Conservation (phyloP, 1,139 yeast genomes). For the Candida sp. region DNA sequence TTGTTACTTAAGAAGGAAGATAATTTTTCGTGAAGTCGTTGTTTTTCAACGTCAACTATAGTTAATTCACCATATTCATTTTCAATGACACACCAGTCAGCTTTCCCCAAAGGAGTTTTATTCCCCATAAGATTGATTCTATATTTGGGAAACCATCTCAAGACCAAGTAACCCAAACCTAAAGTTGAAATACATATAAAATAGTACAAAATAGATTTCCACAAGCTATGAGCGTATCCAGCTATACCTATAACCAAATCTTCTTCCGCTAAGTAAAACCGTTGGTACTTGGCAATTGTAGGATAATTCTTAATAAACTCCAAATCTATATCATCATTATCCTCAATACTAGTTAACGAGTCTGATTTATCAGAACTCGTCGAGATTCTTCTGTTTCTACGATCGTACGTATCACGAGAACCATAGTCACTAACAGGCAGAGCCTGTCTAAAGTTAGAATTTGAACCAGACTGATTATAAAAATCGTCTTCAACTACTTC, state of each 20-base stretch:
- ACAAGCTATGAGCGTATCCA: conserved; percentile 62
- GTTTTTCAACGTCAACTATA: conserved; percentile 51
- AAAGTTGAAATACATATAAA: conserved; percentile 54
- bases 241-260: conserved; percentile 94
- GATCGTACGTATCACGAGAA: conserved; percentile 27
- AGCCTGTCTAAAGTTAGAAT: conserved; percentile 3
- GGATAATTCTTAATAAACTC: conserved; percentile 41
- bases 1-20: conserved; percentile 57
- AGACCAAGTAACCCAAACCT: conserved; percentile 69
- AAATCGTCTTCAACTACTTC: conserved; percentile 7
- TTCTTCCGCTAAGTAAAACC: conserved; percentile 93
- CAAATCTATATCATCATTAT: conserved; percentile 24
- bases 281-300: conserved; percentile 53
- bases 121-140: conserved; percentile 67
- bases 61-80: conserved; percentile 88
- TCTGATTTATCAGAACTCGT: conserved; percentile 21
- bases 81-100: conserved; percentile 94
- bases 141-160: conserved; percentile 85
- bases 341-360: conserved; percentile 9
- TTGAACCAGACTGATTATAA: conserved; percentile 3
- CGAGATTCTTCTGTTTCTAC: conserved; percentile 27
- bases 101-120: conserved; percentile 65
- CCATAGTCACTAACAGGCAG: conserved; percentile 30
- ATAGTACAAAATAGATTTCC: conserved; percentile 49
- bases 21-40: conserved; percentile 65